These are phyloP conservation scores for Actinidia arguta DNA, from an alignment of 179 eudicot species.

Conservation along the genomic window DNA sequence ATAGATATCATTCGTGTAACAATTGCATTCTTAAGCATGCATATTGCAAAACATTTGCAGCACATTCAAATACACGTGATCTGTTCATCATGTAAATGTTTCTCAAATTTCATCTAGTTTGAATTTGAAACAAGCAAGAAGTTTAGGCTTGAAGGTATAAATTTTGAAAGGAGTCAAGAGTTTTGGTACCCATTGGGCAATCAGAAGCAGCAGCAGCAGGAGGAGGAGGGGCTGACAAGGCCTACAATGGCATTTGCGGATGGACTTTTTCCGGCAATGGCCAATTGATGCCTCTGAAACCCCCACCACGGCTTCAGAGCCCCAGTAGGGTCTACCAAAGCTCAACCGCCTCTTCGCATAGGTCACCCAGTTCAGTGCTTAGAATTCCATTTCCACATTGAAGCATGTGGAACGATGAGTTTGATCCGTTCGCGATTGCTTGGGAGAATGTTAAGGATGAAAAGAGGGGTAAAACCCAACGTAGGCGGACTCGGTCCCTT, in stretches of 20 bases:
- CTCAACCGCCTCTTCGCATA: conserved; percentile 55
- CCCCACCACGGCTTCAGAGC: conserved; percentile 58
- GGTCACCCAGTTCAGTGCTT: conserved; percentile 35
- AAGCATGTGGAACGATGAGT: conserved; percentile 62
- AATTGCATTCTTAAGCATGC: no score
- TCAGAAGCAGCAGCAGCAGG: conserved; percentile 7
- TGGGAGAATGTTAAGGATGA: conserved; percentile 64
- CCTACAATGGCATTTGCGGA: conserved; percentile 69
- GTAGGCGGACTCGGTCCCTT: conserved; percentile 55
- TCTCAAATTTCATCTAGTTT: conserved; percentile 42
- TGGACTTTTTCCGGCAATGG: conserved; percentile 67
- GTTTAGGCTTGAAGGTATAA: conserved; percentile 25
- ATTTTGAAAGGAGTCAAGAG: not conserved
- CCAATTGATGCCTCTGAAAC: conserved; percentile 62
- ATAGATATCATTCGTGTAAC: no score
- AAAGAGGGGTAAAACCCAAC: conserved; percentile 28
- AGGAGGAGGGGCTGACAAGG: no score
- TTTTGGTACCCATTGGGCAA: not conserved
- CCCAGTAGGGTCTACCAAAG: not conserved
- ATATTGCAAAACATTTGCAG: no score
- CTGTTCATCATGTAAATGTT: no score
- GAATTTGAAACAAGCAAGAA: conserved; percentile 63
- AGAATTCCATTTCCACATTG: conserved; percentile 42
- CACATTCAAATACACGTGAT: no score
- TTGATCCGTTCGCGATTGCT: conserved; percentile 74